These are phyloP conservation scores for Paramecium primaurelia DNA, from an alignment of 73 alveolate species.

Conservation along the genomic window DNA sequence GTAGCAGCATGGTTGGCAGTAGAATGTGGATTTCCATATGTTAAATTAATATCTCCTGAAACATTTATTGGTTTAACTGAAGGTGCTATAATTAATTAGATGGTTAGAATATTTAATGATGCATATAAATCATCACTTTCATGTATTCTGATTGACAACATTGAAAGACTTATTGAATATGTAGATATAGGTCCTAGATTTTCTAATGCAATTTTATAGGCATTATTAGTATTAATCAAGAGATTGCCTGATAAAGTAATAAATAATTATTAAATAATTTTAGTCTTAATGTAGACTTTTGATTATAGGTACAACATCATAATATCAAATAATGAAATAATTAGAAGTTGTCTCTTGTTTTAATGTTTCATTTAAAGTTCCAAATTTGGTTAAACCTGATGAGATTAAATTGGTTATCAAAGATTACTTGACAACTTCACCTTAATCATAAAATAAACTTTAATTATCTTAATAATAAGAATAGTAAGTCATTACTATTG, in stretches of 20 bases:
- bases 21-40: constrained; percentile 70
- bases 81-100: constrained; percentile 53
- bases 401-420: constrained; percentile 32
- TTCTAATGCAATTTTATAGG: constrained; percentile 94
- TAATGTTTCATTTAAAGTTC: constrained; percentile 59
- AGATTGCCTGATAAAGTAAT: constrained; percentile 97
- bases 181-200: constrained; percentile 99
- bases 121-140: constrained; percentile 96
- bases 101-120: constrained; percentile 97
- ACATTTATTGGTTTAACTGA: constrained; percentile 90
- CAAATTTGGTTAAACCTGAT: background rate
- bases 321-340: constrained; percentile 84
- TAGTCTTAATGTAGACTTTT: background rate
- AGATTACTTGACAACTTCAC: background rate
- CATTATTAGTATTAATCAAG: constrained; percentile 93
- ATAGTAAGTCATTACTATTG: background rate
- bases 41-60: constrained; percentile 97
- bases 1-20: constrained; percentile 44
- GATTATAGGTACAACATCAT: background rate
- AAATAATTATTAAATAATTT: background rate
- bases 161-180: constrained; percentile 98
- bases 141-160: constrained; percentile 93
- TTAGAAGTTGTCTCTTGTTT: constrained; percentile 88
- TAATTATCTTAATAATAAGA: background rate
- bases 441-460: background rate